A percentile compares a stretch with the other conserved stretches of the same genome.
These are phyloP conservation scores for Leucoagaricus sp. DNA, from an alignment of 1,284 basidiomycete species.

Conservation along the genomic window DNA sequence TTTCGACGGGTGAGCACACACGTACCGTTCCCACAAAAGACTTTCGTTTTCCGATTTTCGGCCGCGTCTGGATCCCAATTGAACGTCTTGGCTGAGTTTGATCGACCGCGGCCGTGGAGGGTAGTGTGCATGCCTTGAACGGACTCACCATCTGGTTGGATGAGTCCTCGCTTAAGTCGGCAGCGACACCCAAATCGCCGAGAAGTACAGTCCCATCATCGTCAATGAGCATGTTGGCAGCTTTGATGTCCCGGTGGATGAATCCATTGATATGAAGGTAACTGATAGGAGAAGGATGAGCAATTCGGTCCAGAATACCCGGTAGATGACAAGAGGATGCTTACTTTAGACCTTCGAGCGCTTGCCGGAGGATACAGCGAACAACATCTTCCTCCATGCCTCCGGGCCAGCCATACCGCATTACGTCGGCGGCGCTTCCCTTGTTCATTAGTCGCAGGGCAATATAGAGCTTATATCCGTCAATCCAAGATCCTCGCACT, in stretches of 20 bases:
- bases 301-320: neutral
- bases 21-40: conserved; percentile 87
- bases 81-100: conserved; percentile 12
- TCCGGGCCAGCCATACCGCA: conserved; percentile 81
- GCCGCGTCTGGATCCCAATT: conserved; percentile 27
- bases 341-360: conserved; percentile 81
- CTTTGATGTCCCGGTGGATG: conserved; percentile 89
- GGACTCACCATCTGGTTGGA: conserved; percentile 25
- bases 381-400: conserved; percentile 88
- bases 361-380: conserved; percentile 81
- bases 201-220: conserved; percentile 88
- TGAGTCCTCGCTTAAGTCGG: conserved; percentile 71
- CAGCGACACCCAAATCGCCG: conserved; percentile 87
- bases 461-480: conserved; percentile 82
- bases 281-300: conserved; percentile 35
- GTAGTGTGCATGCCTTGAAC: conserved; percentile 22
- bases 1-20: conserved; percentile 17
- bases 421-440: conserved; percentile 84
- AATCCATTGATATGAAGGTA: conserved; percentile 89
- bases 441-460: conserved; percentile 89
- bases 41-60: conserved; percentile 67
- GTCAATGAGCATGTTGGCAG: conserved; percentile 86
- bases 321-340: conserved; percentile 24
- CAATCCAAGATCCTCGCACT: conserved; percentile 87
- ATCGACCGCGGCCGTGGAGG: conserved; percentile 23